Conservation (phyloP, 2,329 filamentous ascomycete species). For the Alternaria sp. region DNA sequence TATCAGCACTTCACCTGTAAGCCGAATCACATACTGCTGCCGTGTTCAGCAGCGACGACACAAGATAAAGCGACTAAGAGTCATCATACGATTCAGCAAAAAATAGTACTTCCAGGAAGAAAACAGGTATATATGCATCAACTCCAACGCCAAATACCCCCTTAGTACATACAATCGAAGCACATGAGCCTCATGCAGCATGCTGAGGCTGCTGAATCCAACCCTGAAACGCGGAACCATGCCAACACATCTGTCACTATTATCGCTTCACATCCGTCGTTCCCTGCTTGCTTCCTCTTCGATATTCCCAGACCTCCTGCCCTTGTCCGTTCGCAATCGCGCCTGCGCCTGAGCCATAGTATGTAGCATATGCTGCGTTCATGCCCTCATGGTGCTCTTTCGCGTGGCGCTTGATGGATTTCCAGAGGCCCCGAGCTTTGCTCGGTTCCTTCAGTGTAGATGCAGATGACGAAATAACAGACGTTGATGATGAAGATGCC, state of each 20-base stretch:
- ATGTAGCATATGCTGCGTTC: conserved; percentile 26
- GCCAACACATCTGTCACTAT: not conserved
- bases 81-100: not conserved
- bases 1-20: not conserved
- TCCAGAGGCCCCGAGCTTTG: conserved; percentile 18
- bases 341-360: conserved; percentile 27
- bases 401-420: conserved; percentile 22
- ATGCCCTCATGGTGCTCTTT: conserved; percentile 31
- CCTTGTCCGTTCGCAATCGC: not conserved
- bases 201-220: not conserved
- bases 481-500: conserved; percentile 4
- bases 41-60: not conserved
- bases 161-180: not conserved
- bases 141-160: not conserved
- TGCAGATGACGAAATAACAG: conserved; percentile 2
- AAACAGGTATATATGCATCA: not conserved
- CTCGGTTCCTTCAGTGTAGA: not conserved
- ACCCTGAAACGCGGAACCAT: not conserved
- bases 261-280: not conserved
- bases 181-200: not conserved
- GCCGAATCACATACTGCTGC: not conserved
- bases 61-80: not conserved
- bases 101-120: not conserved
- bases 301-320: conserved; percentile 27
- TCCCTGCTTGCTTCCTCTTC: conserved; percentile 10